These are phyloP conservation scores for Colletotrichum gloeosporioides DNA, from an alignment of 2,329 filamentous ascomycete species.

Conservation along the genomic window DNA sequence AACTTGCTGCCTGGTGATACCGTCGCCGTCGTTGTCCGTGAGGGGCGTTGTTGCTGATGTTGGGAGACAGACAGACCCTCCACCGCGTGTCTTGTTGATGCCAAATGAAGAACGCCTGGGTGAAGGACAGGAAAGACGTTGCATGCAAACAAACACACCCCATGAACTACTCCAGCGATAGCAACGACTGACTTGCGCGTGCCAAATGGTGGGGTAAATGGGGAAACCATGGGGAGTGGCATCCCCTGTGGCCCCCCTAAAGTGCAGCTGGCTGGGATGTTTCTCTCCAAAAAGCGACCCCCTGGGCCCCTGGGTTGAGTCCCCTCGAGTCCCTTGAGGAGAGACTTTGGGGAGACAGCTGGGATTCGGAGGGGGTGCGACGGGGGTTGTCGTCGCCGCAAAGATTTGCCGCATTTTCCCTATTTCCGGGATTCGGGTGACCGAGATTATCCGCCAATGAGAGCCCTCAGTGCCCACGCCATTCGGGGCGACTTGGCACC, in stretches of 20 bases:
- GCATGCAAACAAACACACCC: neutral
- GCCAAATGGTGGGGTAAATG: slow-evolving; percentile 22
- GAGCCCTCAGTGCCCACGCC: neutral
- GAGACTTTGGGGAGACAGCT: neutral
- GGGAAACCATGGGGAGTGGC: slow-evolving; percentile 10
- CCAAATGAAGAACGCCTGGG: neutral
- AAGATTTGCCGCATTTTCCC: slow-evolving; percentile 22
- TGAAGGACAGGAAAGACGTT: neutral
- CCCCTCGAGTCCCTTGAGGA: neutral
- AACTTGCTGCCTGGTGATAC: neutral
- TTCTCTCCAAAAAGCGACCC: neutral
- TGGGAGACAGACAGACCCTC: neutral
- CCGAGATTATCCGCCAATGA: slow-evolving; percentile 23
- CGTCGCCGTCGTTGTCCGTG: neutral
- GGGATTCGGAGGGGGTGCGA: neutral
- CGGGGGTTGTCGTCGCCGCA: neutral
- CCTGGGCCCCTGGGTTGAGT: neutral
- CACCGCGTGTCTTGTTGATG: neutral
- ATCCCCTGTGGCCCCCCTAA: slow-evolving; percentile 1
- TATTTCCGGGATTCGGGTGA: slow-evolving; percentile 19
- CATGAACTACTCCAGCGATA: slow-evolving; percentile 1
- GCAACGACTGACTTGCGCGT: neutral
- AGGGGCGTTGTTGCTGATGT: neutral
- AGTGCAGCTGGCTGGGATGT: neutral
- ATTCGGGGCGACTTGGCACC: slow-evolving; percentile 10